Evolutionary conservation across 148 eudicot genomes (phyloP), one percentile per base, ranked within the genome.

Genomic region (Tetragonia tetragonoides): DNA sequence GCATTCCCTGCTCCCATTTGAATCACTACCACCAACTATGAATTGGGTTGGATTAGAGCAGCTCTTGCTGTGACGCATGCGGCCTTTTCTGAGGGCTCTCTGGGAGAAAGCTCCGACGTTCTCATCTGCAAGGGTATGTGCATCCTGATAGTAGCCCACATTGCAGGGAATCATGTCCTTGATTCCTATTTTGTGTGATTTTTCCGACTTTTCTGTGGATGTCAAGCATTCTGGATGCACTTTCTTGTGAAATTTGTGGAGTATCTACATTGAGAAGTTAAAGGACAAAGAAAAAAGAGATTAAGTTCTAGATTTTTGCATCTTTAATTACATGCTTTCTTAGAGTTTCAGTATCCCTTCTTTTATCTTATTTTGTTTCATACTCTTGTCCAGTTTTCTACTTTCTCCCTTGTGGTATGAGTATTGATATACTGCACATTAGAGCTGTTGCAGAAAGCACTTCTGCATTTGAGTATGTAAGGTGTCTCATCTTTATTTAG

Each of bases 221-320:
- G 74, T 64, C 60, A 82, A 82, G 77, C 75, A 79, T 78, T 92
- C 98, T 79, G 98, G 98, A 86, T 94, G 90, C 75, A 94, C 91
- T 90, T 94, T 94, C 82, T 81, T 88, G 81, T 87, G 92, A 81
- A 94, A 94, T 73, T 84, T 88, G 0, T 88, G 86, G 77, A 86
- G 85, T 56, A 92, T 90, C 98, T 94, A 87, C 85, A 73, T 77
- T 57, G 39, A 15, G 63, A 73, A 60, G 18, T 46, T 77, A 37
- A 65, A 41, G 65, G 64, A 34, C 59, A 40, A n/a, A 69, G 47
- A 79, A 73, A 15, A 10, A 8, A 40, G 12, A 64, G 10, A 66
- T 40, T n/a, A 39, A 11, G 28, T 71, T 66, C 23, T 61, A 61
- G 62, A 69, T 69, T 23, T 15, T 41, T 10, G 3, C 16, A 37